Evolutionary conservation across 305 asterid species (phyloP).

Genomic region (Solanum hybrid): DNA sequence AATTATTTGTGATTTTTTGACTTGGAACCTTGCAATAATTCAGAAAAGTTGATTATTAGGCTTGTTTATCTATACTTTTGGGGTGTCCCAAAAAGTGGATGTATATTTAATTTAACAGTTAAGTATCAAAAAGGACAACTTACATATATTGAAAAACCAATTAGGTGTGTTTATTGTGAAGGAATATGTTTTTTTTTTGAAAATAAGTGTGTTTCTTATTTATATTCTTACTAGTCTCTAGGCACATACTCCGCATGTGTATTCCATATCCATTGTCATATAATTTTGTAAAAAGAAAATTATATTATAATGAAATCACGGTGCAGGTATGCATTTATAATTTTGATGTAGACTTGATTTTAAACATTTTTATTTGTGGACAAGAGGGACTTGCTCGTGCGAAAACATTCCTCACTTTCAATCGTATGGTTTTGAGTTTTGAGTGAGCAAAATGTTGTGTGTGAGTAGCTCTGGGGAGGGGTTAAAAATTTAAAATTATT

Average conservation of each 20-base stretch:
- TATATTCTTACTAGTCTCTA: background rate
- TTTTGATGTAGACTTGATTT: background rate
- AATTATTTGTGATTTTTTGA: background rate
- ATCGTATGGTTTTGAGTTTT: background rate
- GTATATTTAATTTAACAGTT: background rate
- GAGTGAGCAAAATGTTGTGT: background rate
- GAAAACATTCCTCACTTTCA: too few species aligned
- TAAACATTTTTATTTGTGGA: background rate
- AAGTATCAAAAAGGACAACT: background rate
- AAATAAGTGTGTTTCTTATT: background rate
- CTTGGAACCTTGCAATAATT: background rate
- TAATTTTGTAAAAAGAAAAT: background rate
- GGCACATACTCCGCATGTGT: background rate
- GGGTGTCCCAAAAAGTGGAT: background rate
- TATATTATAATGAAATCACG: too few species aligned
- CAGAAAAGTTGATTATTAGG: background rate
- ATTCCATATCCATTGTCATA: background rate
- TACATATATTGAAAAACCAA: background rate
- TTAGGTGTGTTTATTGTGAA: background rate
- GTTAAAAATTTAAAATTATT: background rate
- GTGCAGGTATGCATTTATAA: too few species aligned
- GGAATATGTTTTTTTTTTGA: background rate
- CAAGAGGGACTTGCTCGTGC: background rate
- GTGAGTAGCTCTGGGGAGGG: background rate
- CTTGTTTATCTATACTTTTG: background rate